phyloP scores from a whole-genome alignment of 148 eudicot genomes.

The Camellia sinensis region DNA sequence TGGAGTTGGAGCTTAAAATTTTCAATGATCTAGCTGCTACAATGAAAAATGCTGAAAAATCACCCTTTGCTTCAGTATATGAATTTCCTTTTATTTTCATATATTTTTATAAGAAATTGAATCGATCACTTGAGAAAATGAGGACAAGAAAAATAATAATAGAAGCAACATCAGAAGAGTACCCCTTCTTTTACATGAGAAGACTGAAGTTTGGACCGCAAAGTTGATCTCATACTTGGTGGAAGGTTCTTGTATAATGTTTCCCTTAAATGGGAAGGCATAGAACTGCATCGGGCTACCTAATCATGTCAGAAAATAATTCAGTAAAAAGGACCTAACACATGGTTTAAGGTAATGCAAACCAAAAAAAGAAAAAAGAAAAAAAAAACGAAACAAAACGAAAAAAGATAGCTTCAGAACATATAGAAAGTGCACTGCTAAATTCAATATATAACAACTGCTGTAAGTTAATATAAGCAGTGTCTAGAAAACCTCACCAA shows the following conservation, averaged over 20 bases:
- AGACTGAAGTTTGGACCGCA: conserved; percentile 63
- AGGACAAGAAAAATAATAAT: background rate
- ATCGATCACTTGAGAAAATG: background rate
- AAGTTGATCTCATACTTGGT: conserved; percentile 62
- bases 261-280: conserved; percentile 59
- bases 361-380: background rate
- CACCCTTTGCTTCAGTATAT: background rate
- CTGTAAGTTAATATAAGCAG: background rate
- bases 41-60: background rate
- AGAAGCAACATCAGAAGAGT: conserved; percentile 5
- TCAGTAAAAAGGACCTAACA: background rate
- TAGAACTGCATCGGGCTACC: conserved; percentile 69
- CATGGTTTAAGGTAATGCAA: background rate
- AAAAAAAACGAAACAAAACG: too few relatives aligned
- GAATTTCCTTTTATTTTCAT: background rate
- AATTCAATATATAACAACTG: background rate
- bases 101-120: background rate
- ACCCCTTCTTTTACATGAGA: conserved; percentile 67
- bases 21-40: background rate
- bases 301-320: conserved; percentile 25
- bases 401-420: background rate
- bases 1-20: background rate
- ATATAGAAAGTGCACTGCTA: background rate
- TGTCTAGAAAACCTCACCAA: background rate
- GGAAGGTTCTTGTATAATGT: conserved; percentile 76